A percentile compares a stretch with the other conserved stretches of the same genome.
These are phyloP conservation scores for Porcisia deanei DNA, from an alignment of 208 protist species.

Conservation along the genomic window DNA sequence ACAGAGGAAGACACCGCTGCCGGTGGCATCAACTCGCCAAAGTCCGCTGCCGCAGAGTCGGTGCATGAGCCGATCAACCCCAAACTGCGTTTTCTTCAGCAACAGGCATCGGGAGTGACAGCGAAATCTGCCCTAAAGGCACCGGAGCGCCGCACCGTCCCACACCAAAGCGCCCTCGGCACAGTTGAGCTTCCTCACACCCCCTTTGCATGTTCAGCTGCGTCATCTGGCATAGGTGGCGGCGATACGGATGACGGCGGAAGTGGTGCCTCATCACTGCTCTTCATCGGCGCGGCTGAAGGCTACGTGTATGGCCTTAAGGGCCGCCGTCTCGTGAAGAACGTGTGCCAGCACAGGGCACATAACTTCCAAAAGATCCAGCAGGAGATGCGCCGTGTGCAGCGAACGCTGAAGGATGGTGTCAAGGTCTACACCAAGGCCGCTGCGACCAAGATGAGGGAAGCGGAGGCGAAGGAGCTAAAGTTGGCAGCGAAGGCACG, in stretches of 20 bases:
- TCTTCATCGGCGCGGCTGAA: conserved; percentile 54
- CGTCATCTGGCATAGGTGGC: conserved; percentile 15
- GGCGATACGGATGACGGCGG: conserved; percentile 20
- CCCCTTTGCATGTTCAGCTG: conserved; percentile 36
- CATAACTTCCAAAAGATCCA: conserved; percentile 46
- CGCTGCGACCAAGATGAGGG: conserved; percentile 40
- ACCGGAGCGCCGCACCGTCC: conserved; percentile 43
- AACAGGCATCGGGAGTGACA: conserved; percentile 15
- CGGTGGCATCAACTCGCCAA: background rate
- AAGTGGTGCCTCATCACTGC: conserved; percentile 29
- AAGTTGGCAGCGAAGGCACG: conserved; percentile 38
- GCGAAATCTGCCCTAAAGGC: conserved; percentile 67
- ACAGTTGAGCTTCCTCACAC: conserved; percentile 63
- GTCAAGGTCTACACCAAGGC: conserved; percentile 36
- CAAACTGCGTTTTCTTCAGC: conserved; percentile 27
- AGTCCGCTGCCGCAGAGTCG: background rate
- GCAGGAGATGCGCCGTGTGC: conserved; percentile 39
- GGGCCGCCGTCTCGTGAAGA: conserved; percentile 39
- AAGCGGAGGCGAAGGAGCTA: conserved; percentile 43
- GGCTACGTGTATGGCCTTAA: conserved; percentile 75
- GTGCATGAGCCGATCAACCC: conserved; percentile 1
- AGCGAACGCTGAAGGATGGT: conserved; percentile 41
- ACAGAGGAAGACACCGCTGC: background rate
- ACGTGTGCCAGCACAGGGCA: conserved; percentile 50
- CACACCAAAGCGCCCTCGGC: conserved; percentile 40